Conservation (phyloP, 2,329 filamentous ascomycete genomes). For the Orbilia brochopaga region DNA sequence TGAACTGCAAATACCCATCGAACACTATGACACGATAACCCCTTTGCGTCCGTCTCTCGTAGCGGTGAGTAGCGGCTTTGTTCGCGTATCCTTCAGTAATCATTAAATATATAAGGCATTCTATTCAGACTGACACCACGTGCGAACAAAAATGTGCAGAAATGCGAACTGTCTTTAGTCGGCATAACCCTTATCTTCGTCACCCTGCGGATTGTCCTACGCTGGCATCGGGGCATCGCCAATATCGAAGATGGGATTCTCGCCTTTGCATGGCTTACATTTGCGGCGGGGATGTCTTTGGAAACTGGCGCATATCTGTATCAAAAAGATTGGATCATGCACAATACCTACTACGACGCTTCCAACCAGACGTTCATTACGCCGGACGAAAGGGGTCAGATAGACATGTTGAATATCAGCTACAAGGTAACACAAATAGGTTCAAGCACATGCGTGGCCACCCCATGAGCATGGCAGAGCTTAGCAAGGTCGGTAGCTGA, state of each 20-base stretch:
- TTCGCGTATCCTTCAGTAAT: not conserved
- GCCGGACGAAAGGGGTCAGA: not conserved
- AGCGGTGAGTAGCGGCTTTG: not conserved
- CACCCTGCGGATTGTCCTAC: not conserved
- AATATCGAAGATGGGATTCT: constrained; percentile 14
- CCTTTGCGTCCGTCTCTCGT: not conserved
- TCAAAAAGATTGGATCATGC: not conserved
- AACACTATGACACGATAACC: not conserved
- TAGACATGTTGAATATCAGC: not conserved
- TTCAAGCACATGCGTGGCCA: not conserved
- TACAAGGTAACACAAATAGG: not conserved
- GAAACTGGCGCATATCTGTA: constrained; percentile 8
- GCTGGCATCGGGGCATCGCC: constrained; percentile 1
- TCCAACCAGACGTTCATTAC: not conserved
- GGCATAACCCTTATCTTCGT: constrained; percentile 11
- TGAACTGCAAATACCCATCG: not conserved
- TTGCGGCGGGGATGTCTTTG: constrained; percentile 12
- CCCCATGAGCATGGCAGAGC: not conserved
- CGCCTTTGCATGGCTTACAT: constrained; percentile 1
- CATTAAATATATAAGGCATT: not conserved
- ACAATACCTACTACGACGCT: not conserved
- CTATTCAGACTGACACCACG: not conserved
- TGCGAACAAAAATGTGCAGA: not conserved
- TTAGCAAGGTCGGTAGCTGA: not conserved
- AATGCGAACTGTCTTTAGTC: constrained; percentile 11